Conservation (phyloP, 139 green algal genomes). For the Chlamydomonas eustigma region DNA sequence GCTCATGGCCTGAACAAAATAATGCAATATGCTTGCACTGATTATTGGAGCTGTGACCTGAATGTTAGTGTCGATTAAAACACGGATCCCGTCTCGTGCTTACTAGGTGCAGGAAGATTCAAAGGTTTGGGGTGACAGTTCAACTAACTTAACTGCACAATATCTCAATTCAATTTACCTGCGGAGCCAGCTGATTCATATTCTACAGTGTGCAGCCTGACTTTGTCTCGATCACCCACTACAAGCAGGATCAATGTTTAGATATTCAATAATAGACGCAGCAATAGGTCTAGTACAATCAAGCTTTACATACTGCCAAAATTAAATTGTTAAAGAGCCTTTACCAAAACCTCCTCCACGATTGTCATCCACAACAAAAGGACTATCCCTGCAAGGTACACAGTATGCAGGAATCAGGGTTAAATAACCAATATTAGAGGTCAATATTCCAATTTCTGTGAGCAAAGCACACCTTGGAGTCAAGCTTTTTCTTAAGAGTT, state of each 20-base stretch:
- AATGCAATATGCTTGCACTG: no score
- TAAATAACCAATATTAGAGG: no score
- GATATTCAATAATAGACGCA: no score
- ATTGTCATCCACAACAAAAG: constrained; percentile 72
- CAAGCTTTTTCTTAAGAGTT: background rate
- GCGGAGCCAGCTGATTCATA: constrained; percentile 68
- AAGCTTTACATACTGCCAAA: background rate
- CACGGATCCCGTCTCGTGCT: no score
- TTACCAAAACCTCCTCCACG: constrained; percentile 78
- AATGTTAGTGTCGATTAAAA: no score
- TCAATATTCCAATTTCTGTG: background rate
- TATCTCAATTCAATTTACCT: no score
- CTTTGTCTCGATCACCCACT: constrained; percentile 74
- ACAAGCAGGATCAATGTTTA: constrained; percentile 8
- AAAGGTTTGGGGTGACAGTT: no score
- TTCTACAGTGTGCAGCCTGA: constrained; percentile 66
- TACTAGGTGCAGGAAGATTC: no score
- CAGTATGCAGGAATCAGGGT: background rate
- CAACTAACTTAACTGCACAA: no score
- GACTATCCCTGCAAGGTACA: constrained; percentile 48
- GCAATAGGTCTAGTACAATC: background rate
- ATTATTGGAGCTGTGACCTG: no score
- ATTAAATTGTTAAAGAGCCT: background rate
- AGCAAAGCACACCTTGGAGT: background rate
- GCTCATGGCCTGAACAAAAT: no score